Percentiles rank a stretch among this genome's conserved stretches.
Conservation (phyloP, 2,329 filamentous ascomycete genomes). For the Pseudocercospora macadamiae region DNA sequence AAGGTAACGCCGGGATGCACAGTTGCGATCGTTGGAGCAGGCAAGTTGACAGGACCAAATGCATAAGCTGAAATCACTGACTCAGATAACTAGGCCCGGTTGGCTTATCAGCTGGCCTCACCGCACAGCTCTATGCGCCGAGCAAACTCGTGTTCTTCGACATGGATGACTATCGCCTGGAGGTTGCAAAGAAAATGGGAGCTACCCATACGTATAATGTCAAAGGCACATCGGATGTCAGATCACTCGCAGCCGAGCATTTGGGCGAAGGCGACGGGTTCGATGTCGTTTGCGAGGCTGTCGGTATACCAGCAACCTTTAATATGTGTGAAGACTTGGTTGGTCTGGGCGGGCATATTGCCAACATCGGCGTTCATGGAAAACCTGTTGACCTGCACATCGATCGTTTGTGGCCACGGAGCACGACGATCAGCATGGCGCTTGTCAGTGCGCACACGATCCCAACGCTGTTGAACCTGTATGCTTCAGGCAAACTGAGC, state of each 20-base stretch:
- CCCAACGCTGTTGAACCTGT: conserved; percentile 30
- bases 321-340: conserved; percentile 58
- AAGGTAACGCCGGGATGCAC: conserved; percentile 56
- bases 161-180: conserved; percentile 52
- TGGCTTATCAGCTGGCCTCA: conserved; percentile 59
- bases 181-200: conserved; percentile 53
- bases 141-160: conserved; percentile 57
- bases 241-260: conserved; percentile 45
- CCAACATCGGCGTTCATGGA: conserved; percentile 63
- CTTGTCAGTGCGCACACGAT: conserved; percentile 33
- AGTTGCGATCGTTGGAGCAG: conserved; percentile 58
- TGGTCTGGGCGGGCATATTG: conserved; percentile 57
- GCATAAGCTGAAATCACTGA: background rate
- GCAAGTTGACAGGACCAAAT: background rate
- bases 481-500: conserved; percentile 28
- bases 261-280: conserved; percentile 56
- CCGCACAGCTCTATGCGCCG: conserved; percentile 59
- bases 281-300: conserved; percentile 62
- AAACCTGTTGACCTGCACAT: conserved; percentile 56
- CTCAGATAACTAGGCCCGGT: conserved; percentile 52
- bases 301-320: conserved; percentile 58
- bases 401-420: conserved; percentile 58
- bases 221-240: conserved; percentile 40
- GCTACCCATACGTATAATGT: conserved; percentile 50
- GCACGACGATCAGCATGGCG: conserved; percentile 38